Percentiles rank a stretch among this genome's conserved stretches.
These are phyloP conservation scores for Citrus sp. DNA, from an alignment of 345 rosid species.

Conservation along the genomic window DNA sequence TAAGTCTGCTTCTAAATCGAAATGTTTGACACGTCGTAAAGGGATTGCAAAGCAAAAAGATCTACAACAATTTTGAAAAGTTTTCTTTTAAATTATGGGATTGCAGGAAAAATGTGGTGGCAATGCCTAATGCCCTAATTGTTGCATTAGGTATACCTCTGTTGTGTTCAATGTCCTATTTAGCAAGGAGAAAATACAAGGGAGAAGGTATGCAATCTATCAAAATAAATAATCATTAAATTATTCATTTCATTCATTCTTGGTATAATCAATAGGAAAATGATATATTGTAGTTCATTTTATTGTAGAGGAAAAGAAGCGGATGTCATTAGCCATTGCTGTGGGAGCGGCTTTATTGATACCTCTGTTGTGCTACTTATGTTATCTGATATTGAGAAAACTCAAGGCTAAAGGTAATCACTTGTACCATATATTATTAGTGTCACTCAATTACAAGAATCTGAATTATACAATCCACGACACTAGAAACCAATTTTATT, in stretches of 20 bases:
- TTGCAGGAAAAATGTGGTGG: conserved; percentile 7
- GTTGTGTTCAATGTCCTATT: background rate
- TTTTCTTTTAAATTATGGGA: no score
- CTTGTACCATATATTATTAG: no score
- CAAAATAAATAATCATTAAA: background rate
- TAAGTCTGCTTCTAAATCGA: background rate
- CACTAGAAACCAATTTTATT: no score
- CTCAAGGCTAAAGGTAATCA: background rate
- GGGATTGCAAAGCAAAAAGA: no score
- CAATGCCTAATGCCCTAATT: background rate
- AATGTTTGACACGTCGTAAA: no score
- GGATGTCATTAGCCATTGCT: background rate
- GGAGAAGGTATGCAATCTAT: background rate
- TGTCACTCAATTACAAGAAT: no score
- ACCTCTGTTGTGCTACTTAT: background rate
- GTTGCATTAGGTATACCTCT: background rate
- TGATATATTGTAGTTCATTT: no score
- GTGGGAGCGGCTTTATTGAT: background rate
- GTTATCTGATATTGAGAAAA: background rate
- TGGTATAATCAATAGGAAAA: no score
- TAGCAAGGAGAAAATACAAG: background rate
- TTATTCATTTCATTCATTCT: no score
- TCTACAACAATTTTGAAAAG: no score
- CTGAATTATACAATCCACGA: no score
- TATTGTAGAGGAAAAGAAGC: background rate